These are phyloP conservation scores for Talaromyces pinophilus DNA, from an alignment of 2,329 filamentous ascomycete species.

Conservation along the genomic window DNA sequence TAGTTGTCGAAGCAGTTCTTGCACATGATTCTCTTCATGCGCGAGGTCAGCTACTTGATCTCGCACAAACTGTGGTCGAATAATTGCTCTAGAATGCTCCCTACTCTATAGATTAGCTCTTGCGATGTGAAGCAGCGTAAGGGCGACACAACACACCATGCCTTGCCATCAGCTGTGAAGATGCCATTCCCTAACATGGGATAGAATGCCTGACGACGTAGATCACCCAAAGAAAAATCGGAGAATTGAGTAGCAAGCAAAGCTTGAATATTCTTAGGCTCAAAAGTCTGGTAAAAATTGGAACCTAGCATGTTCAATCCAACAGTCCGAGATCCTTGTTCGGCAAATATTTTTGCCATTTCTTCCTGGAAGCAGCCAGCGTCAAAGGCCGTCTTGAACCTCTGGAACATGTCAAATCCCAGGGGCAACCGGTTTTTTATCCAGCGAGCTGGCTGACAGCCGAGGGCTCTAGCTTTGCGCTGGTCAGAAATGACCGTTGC, in stretches of 20 bases:
- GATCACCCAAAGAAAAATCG: slow-evolving; percentile 77
- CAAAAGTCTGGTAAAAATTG: slow-evolving; percentile 30
- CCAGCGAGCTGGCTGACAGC: slow-evolving; percentile 3
- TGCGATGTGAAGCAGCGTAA: slow-evolving; percentile 50
- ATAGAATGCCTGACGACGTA: slow-evolving; percentile 64
- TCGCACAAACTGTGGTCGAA: slow-evolving; percentile 83
- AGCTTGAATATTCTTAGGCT: slow-evolving; percentile 72
- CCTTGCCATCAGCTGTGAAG: slow-evolving; percentile 74
- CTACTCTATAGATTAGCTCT: slow-evolving; percentile 51
- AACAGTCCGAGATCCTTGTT: neutral
- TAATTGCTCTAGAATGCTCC: slow-evolving; percentile 68
- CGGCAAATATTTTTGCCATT: slow-evolving; percentile 8
- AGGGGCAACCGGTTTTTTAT: slow-evolving; percentile 10
- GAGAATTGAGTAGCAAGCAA: slow-evolving; percentile 79
- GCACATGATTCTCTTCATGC: slow-evolving; percentile 75
- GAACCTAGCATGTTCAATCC: slow-evolving; percentile 6
- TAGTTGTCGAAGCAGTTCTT: slow-evolving; percentile 64
- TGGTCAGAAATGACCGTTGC: neutral
- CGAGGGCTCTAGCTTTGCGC: slow-evolving; percentile 10
- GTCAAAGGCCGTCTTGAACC: slow-evolving; percentile 8
- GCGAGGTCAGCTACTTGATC: slow-evolving; percentile 80
- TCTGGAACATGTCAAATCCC: neutral
- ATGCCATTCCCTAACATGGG: slow-evolving; percentile 26
- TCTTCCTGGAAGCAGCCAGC: slow-evolving; percentile 9
- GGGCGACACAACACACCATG: slow-evolving; percentile 58